phyloP scores from a whole-genome alignment of 1,284 basidiomycete genomes.

The Marasmius tenuissimus region DNA sequence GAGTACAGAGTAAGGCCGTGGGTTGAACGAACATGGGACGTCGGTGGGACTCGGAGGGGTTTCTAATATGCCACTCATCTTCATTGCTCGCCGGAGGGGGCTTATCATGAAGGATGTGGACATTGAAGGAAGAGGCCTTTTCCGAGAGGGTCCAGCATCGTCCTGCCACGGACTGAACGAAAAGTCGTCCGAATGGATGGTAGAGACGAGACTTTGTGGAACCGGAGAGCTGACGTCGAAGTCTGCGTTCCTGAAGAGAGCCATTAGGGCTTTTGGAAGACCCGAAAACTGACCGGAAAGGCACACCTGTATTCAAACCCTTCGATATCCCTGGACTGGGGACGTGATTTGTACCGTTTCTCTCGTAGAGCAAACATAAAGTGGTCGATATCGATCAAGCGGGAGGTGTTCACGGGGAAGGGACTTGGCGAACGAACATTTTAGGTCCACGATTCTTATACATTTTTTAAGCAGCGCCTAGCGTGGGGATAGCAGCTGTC shows the following conservation, averaged over 20 bases:
- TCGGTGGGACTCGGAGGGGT: not conserved
- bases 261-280: not conserved
- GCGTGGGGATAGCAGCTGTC: too few relatives aligned
- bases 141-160: not conserved
- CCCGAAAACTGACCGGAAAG: too few relatives aligned
- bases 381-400: not conserved
- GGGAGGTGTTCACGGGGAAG: not conserved
- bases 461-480: too few relatives aligned
- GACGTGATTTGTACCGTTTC: not conserved
- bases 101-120: not conserved
- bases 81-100: constrained; percentile 5
- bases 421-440: not conserved
- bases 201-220: not conserved
- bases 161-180: not conserved
- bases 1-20: not conserved
- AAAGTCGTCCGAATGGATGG: not conserved
- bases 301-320: too few relatives aligned
- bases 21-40: not conserved
- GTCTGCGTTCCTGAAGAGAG: not conserved
- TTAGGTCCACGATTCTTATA: too few relatives aligned
- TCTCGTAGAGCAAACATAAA: not conserved
- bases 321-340: too few relatives aligned
- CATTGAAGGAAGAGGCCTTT: not conserved
- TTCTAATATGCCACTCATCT: constrained; percentile 1
- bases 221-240: not conserved